Evolutionary conservation across 1,139 yeast species (phyloP), one percentile per base, ranked within the genome.

Genomic region (Zhuliangozyma parablackwelliae): DNA sequence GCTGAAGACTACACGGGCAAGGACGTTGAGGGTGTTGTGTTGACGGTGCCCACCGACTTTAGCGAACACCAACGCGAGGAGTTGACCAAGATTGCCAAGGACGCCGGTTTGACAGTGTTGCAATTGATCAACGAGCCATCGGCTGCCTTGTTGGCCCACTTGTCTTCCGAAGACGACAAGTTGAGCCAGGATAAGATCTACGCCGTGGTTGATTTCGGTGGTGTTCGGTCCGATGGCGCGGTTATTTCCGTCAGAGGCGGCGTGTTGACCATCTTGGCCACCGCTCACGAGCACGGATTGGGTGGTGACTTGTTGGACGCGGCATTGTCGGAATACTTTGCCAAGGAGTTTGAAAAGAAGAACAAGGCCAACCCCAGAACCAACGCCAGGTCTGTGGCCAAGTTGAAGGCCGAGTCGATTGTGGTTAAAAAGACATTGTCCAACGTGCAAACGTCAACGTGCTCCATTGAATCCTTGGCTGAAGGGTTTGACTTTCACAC

Each of bases 201-300:
- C 53, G 94, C 87, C 38, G 96, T 94, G 50, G 95, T 95, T 36
- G 98, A 92, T 64, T 86, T 92, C 56, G 99, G 98, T 61, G 97
- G 97, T 59, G 77, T 89, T 51, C 81, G 98, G 68, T 83, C 96
- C 30, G 98, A 92, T 59, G 97, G 92, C 46, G 96, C 98, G 40
- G 92, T 94, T 37, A 72, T 92, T 54, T 80, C 97, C 33, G 87
- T 83, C 43, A 83, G 97, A 72, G 95, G 95, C 45, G 98, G 98
- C 54, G 79, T 90, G 47, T 76, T 87, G 66, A 92, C 98, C 41
- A 73, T 89, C 36, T 72, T 92, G 51, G 83, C 96, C 42, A 88
- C 97, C 50, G 80, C 80, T 43, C 96, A 90, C 58, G 85, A 87
- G 61, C 72, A 72, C 53, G 80, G 78, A 38, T 75, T 94, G 47